Percentiles rank a stretch among this genome's conserved stretches.
These are phyloP conservation scores for Kickxella alabastrina DNA, from an alignment of 192 early-diverging fungal species.

Conservation along the genomic window DNA sequence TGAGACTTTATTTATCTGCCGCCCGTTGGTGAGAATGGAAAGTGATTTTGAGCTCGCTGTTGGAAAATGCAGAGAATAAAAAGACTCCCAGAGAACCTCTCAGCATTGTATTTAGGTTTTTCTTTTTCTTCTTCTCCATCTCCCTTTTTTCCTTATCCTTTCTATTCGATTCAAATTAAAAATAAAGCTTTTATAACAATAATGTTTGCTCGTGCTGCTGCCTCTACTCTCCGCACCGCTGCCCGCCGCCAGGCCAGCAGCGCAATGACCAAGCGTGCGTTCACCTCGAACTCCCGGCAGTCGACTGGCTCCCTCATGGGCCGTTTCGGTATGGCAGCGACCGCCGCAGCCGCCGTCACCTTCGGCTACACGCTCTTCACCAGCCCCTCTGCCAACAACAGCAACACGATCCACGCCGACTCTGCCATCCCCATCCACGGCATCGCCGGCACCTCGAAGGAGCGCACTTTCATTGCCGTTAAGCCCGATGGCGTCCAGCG, in stretches of 20 bases:
- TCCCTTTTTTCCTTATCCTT: not conserved
- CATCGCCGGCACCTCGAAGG: conserved; percentile 56
- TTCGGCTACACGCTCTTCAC: conserved; percentile 31
- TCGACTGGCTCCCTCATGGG: conserved; percentile 12
- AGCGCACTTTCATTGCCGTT: conserved; percentile 75
- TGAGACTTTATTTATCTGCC: no score
- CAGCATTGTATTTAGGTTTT: no score
- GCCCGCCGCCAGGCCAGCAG: conserved; percentile 39
- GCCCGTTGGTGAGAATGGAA: no score
- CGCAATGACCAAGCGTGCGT: conserved; percentile 18
- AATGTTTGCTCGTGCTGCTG: conserved; percentile 44
- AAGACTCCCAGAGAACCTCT: no score
- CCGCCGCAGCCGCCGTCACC: conserved; percentile 23
- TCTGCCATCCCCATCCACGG: conserved; percentile 50
- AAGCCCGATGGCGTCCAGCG: conserved; percentile 87
- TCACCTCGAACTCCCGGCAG: conserved; percentile 29
- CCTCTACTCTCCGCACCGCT: conserved; percentile 38
- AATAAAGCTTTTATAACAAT: not conserved
- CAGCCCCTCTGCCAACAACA: conserved; percentile 14
- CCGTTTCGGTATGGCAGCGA: conserved; percentile 34
- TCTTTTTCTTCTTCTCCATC: not conserved
- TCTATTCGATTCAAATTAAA: no score
- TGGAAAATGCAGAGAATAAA: no score
- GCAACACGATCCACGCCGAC: conserved; percentile 28
- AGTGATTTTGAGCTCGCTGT: no score